Evolutionary conservation across 441 rosid species (phyloP).

Genomic region (Hypseocharis bilobata): DNA sequence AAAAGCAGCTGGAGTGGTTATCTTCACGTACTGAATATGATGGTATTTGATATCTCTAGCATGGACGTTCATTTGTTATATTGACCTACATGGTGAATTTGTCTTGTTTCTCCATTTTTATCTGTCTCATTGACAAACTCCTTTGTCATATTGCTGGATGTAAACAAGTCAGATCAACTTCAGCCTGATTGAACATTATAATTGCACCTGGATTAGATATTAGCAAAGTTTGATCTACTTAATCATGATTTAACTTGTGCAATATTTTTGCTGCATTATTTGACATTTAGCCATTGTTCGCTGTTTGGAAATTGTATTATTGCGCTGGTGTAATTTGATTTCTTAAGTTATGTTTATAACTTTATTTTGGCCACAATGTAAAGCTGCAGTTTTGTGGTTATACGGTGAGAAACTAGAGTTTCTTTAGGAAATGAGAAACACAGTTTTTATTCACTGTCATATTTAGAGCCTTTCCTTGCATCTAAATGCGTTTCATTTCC

Average conservation of each 20-base stretch:
- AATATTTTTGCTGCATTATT: neutral
- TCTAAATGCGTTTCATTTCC: neutral
- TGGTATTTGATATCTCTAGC: slow-evolving; percentile 50
- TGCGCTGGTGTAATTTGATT: neutral
- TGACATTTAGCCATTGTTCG: neutral
- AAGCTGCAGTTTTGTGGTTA: neutral
- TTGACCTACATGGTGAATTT: too few species aligned
- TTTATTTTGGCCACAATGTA: neutral
- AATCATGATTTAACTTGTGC: neutral
- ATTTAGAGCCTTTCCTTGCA: neutral
- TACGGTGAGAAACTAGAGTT: neutral
- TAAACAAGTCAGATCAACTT: neutral
- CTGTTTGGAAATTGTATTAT: neutral
- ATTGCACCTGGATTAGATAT: neutral
- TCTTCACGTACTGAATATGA: slow-evolving; percentile 47
- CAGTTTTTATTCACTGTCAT: neutral
- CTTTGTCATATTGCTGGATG: neutral
- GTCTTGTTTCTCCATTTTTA: too few species aligned
- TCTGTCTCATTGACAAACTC: neutral
- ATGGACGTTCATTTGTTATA: too few species aligned
- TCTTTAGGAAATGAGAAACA: neutral
- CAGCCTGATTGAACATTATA: neutral
- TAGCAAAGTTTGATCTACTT: neutral
- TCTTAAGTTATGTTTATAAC: neutral
- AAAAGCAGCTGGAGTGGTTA: slow-evolving; percentile 38